Conservation (phyloP, 306 rosid species). For the Quillaja saponaria region DNA sequence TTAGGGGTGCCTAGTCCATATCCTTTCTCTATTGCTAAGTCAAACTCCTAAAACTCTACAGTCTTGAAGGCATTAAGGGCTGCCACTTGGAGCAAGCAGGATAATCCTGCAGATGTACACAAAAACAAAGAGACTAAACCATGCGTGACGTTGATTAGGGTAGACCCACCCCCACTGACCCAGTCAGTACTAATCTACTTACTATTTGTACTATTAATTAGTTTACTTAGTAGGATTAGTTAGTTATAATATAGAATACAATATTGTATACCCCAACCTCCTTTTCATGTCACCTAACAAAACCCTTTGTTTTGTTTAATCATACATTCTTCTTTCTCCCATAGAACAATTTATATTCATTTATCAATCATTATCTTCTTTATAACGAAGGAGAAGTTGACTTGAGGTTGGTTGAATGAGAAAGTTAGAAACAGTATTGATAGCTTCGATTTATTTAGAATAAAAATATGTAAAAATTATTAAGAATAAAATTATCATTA, state of each 20-base stretch:
- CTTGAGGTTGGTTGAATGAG: no score
- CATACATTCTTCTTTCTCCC: conserved; percentile 31
- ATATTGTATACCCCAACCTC: conserved; percentile 28
- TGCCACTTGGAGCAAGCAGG: conserved; percentile 79
- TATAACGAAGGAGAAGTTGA: no score
- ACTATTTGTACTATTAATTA: no score
- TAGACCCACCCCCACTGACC: no score
- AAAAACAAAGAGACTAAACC: conserved; percentile 27
- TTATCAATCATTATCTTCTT: conserved; percentile 19
- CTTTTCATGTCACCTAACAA: conserved; percentile 30
- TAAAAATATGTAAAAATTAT: no score
- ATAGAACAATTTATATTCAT: conserved; percentile 12
- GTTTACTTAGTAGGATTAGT: no score
- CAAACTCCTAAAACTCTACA: conserved; percentile 32
- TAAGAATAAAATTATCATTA: no score
- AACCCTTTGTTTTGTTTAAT: conserved; percentile 12
- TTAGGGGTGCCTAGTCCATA: conserved; percentile 22
- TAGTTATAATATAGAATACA: no score
- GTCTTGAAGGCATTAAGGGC: conserved; percentile 32
- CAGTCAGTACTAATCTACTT: no score
- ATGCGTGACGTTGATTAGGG: conserved; percentile 21
- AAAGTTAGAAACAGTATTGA: no score
- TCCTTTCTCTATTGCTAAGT: conserved; percentile 34
- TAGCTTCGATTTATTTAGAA: no score
- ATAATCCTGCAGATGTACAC: conserved; percentile 32